Conservation (phyloP, 2,329 filamentous ascomycete genomes). For the Ophiostoma sp. region DNA sequence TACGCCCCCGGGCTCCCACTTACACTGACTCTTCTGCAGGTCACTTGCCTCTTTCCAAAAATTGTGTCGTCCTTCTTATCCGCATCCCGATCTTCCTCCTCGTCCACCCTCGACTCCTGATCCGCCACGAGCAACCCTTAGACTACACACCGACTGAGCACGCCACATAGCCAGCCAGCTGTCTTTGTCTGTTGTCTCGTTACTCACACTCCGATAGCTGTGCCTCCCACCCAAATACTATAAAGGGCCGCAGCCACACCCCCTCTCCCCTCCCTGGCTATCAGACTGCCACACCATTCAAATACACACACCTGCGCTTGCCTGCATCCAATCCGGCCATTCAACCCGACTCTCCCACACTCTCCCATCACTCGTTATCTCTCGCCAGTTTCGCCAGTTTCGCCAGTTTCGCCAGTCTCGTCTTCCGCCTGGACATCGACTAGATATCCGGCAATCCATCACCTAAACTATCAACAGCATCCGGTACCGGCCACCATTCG, state of each 20-base stretch:
- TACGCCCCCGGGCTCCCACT: background rate
- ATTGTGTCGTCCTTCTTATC: background rate
- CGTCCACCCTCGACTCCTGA: background rate
- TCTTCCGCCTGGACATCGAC: background rate
- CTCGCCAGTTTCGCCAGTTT: too few species aligned
- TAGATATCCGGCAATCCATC: background rate
- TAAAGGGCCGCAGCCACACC: background rate
- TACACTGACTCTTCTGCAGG: conserved; percentile 12
- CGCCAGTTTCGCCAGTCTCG: background rate
- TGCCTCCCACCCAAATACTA: background rate
- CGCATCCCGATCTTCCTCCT: background rate
- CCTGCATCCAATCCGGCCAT: background rate
- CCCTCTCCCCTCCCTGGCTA: background rate
- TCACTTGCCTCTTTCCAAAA: conserved; percentile 8
- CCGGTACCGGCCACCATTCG: background rate
- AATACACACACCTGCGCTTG: background rate
- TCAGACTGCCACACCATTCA: background rate
- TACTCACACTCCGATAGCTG: background rate
- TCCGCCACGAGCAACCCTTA: background rate
- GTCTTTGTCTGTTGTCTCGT: background rate
- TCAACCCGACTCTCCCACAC: background rate
- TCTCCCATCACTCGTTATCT: background rate
- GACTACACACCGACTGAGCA: background rate
- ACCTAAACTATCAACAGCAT: background rate
- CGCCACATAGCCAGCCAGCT: background rate